Evolutionary conservation across 495 filamentous ascomycete species (phyloP).

Genomic region (Penicillium mononematosum): DNA sequence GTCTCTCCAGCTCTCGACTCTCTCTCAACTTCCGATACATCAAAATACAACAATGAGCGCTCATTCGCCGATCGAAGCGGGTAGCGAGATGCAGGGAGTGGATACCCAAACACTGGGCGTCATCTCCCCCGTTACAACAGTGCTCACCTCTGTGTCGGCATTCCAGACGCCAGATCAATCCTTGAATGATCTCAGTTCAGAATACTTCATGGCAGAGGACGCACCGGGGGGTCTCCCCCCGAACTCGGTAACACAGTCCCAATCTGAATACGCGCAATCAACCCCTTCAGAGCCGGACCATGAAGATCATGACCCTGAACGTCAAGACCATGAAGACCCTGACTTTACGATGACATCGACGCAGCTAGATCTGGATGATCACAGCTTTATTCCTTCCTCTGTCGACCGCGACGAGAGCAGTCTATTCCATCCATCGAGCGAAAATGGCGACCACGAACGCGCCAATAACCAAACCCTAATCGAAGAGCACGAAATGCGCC

Average conservation of each 20-base stretch:
- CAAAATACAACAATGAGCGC: not conserved
- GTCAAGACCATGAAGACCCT: slow-evolving; percentile 20
- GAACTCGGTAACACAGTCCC: slow-evolving; percentile 18
- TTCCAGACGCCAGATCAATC: slow-evolving; percentile 39
- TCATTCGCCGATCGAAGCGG: slow-evolving; percentile 25
- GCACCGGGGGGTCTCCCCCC: slow-evolving; percentile 31
- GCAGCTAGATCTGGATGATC: slow-evolving; percentile 18
- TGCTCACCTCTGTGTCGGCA: slow-evolving; percentile 21
- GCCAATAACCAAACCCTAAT: slow-evolving; percentile 50
- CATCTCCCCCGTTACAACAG: slow-evolving; percentile 38
- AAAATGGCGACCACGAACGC: slow-evolving; percentile 42
- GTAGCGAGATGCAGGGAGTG: slow-evolving; percentile 26
- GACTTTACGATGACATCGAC: slow-evolving; percentile 14
- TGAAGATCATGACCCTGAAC: slow-evolving; percentile 16
- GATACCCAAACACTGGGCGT: slow-evolving; percentile 35
- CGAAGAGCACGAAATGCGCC: slow-evolving; percentile 65
- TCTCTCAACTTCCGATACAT: not conserved
- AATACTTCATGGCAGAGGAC: slow-evolving; percentile 42
- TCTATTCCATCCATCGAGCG: slow-evolving; percentile 36
- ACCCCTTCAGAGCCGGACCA: slow-evolving; percentile 7
- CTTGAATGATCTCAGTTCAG: slow-evolving; percentile 36
- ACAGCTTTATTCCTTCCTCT: slow-evolving; percentile 37
- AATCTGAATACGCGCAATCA: slow-evolving; percentile 21
- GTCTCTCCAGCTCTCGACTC: not conserved
- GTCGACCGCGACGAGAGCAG: slow-evolving; percentile 43